Conservation (phyloP, 768 basidiomycete species). For the Mycena alexandri region DNA sequence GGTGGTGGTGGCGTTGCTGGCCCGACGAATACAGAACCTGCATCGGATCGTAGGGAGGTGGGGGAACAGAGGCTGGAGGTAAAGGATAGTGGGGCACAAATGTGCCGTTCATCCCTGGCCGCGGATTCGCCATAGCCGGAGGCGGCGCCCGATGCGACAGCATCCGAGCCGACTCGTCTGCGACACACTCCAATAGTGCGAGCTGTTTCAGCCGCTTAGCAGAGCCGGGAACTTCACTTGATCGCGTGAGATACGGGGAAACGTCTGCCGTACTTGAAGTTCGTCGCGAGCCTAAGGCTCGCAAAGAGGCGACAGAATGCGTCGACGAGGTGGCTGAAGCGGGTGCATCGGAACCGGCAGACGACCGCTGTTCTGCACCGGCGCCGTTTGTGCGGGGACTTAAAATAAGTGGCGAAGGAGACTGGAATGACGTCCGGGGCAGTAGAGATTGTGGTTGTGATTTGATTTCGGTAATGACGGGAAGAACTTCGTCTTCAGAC, state of each 20-base stretch:
- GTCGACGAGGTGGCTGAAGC: conserved; percentile 35
- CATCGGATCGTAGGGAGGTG: conserved; percentile 36
- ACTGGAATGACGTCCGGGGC: conserved; percentile 31
- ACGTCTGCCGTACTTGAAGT: conserved; percentile 72
- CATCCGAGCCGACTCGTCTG: conserved; percentile 78
- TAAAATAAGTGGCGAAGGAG: conserved; percentile 37
- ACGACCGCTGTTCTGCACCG: conserved; percentile 20
- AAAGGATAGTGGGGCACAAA: conserved; percentile 29
- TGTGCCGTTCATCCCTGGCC: conserved; percentile 15
- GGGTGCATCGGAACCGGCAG: conserved; percentile 30
- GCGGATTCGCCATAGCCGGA: conserved; percentile 4
- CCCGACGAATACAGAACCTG: conserved; percentile 37
- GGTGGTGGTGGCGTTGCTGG: conserved; percentile 9
- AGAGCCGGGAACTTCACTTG: conserved; percentile 66
- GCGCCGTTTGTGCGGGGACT: conserved; percentile 30
- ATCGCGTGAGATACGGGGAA: conserved; percentile 74
- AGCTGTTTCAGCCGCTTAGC: conserved; percentile 77
- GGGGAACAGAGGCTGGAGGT: conserved; percentile 38
- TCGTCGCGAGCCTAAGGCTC: conserved; percentile 49
- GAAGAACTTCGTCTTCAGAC: conserved; percentile 28
- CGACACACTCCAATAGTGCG: conserved; percentile 78
- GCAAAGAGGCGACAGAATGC: conserved; percentile 40
- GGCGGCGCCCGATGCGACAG: conserved; percentile 37
- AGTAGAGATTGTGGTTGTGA: conserved; percentile 28
- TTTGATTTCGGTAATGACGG: conserved; percentile 24